Percentiles rank a stretch among this genome's conserved stretches.
Evolutionary conservation across 108 stramenopile species (phyloP).

Genomic region (Conticribra weissflogii): DNA sequence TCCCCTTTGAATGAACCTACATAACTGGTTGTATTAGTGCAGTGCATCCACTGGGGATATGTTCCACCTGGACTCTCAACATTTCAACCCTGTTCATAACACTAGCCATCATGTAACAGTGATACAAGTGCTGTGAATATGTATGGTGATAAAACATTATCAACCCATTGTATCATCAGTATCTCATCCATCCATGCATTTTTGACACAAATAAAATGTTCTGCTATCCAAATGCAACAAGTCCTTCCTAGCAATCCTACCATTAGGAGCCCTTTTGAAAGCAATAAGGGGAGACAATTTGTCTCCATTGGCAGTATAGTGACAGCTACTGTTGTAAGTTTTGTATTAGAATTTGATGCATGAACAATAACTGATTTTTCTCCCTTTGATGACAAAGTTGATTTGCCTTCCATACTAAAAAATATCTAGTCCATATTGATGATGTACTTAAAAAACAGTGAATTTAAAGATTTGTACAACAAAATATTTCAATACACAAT

Average conservation of each 20-base stretch:
- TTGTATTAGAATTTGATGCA: background rate
- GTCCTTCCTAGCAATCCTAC: background rate
- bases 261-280: background rate
- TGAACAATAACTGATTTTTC: background rate
- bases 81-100: constrained; percentile 9
- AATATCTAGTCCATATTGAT: constrained; percentile 1
- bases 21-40: constrained; percentile 22
- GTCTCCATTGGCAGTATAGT: background rate
- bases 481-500: background rate
- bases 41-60: constrained; percentile 22
- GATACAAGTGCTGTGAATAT: constrained; percentile 4
- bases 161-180: background rate
- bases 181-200: constrained; percentile 1
- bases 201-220: background rate
- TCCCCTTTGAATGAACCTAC: constrained; percentile 11
- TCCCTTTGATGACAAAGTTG: background rate
- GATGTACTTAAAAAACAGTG: no score
- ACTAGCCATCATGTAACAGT: constrained; percentile 23
- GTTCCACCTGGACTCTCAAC: constrained; percentile 15
- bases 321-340: background rate
- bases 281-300: background rate
- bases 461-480: no score
- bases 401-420: background rate
- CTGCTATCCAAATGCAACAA: background rate
- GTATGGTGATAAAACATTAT: background rate